Conservation (phyloP, 129 eudicot species). For the Rutidosis leptorrhynchoides region DNA sequence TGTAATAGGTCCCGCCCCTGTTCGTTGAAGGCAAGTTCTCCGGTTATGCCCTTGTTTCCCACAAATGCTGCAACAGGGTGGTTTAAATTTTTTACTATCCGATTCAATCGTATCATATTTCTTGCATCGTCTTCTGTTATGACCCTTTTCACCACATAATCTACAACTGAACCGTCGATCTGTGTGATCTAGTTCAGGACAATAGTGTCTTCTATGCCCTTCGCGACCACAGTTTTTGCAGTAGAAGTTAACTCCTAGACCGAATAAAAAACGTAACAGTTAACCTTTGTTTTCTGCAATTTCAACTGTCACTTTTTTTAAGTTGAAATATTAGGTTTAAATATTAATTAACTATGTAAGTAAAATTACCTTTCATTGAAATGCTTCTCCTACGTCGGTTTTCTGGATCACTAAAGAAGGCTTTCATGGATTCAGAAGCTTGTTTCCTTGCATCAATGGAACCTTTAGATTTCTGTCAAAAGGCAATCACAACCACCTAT, state of each 20-base stretch:
- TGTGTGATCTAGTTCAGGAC: slow-evolving; percentile 52
- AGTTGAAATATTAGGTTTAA: neutral
- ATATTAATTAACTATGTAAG: neutral
- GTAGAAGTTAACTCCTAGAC: slow-evolving; percentile 64
- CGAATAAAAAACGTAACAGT: neutral
- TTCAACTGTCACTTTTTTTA: neutral
- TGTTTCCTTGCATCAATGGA: slow-evolving; percentile 76
- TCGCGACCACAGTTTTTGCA: slow-evolving; percentile 75
- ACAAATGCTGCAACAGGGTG: slow-evolving; percentile 56
- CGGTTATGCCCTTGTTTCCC: slow-evolving; percentile 66
- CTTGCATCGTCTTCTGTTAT: slow-evolving; percentile 73
- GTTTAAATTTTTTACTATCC: slow-evolving; percentile 23
- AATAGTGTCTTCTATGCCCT: slow-evolving; percentile 82
- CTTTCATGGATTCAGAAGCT: slow-evolving; percentile 84
- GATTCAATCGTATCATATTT: slow-evolving; percentile 30
- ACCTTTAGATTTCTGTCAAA: slow-evolving; percentile 73
- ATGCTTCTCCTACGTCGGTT: slow-evolving; percentile 83
- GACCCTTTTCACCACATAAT: slow-evolving; percentile 73
- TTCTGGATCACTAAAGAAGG: slow-evolving; percentile 80
- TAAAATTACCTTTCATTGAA: slow-evolving; percentile 67
- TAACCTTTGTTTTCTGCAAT: neutral
- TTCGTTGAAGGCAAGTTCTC: slow-evolving; percentile 56
- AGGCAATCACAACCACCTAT: neutral
- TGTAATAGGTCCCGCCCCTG: neutral
- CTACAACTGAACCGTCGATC: slow-evolving; percentile 64